Percentiles rank a stretch among this genome's conserved stretches.
These are phyloP conservation scores for Yamadazyma songkhlaensis DNA, from an alignment of 1,139 yeast genomes.

Conservation along the genomic window DNA sequence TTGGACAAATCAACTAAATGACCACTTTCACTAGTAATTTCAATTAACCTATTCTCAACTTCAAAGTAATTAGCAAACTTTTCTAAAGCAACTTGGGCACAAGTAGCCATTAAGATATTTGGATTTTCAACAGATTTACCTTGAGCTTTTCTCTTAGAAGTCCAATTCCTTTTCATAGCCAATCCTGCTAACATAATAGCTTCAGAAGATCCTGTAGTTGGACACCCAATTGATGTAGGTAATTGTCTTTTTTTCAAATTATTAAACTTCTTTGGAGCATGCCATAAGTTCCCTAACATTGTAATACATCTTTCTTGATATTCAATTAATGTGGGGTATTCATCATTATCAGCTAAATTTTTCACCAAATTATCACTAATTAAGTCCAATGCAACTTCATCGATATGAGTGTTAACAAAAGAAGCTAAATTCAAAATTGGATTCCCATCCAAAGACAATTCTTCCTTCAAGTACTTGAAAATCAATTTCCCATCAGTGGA, in stretches of 20 bases:
- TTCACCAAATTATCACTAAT: conserved; percentile 72
- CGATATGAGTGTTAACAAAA: conserved; percentile 76
- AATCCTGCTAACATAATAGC: conserved; percentile 93
- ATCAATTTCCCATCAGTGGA: conserved; percentile 56
- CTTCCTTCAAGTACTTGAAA: conserved; percentile 66
- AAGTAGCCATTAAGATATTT: conserved; percentile 89
- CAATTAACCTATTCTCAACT: conserved; percentile 77
- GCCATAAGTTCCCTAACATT: conserved; percentile 78
- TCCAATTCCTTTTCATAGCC: conserved; percentile 91
- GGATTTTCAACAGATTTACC: conserved; percentile 68
- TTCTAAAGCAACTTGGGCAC: conserved; percentile 92
- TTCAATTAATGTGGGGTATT: conserved; percentile 83
- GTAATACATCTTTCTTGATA: conserved; percentile 80
- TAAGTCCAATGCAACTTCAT: conserved; percentile 44
- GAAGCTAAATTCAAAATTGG: conserved; percentile 85
- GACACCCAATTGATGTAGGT: conserved; percentile 70
- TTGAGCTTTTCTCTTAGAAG: conserved; percentile 53
- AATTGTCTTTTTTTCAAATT: conserved; percentile 24
- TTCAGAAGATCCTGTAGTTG: conserved; percentile 92
- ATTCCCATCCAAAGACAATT: conserved; percentile 76
- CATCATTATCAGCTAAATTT: conserved; percentile 90
- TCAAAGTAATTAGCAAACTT: conserved; percentile 93
- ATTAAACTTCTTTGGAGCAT: conserved; percentile 51
- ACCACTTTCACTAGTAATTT: conserved; percentile 57
- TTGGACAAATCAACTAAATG: conserved; percentile 62